Evolutionary conservation across 2,329 filamentous ascomycete species (phyloP), one percentile per base, ranked within the genome.

Genomic region (Cladosporium sp.): DNA sequence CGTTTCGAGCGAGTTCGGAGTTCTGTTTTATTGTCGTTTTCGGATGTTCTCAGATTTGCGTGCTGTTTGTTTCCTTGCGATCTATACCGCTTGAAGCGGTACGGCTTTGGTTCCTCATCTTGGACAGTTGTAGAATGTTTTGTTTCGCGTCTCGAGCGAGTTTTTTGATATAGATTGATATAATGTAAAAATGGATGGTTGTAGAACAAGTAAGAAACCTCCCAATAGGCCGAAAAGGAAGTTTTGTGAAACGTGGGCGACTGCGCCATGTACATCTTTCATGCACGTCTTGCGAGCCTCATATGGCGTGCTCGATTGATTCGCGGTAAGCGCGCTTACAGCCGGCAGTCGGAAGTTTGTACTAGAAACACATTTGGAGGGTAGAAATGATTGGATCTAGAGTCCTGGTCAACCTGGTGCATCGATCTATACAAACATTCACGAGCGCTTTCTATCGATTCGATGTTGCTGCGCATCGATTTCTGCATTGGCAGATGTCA

Each of bases 261-360:
- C 3, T 1, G 49, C 28, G 49, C 49, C 49, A 21, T 28, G 23
- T 54, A 13, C 18, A 28, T 54, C 30, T 39, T 14, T 26, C 32
- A 32, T 62, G 59, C 59, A 62, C 59, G 59, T 62, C 59, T 62
- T 62, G 59, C 30, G 18, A 39, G 46, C 59, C 21, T 14, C 7
- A 43, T 39, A 62, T 62, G 46, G 59, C 59, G 59, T 62, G 59
- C 28, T 62, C 23, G 10, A 36, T 39, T 6, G 10, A 36, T 39
- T 10, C n/a, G 57, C 57, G 26, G 7, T 28, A n/a, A 46, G 36
- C 25, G 56, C 56, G 32, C 25, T 58, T 58, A 21, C 10, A 21
- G 39, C 11, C n/a, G 39, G 7, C n/a, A 11, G 39, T 21, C 39
- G 21, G 11, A 46, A 46, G 39, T 46, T 46, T 46, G 39, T 10